Evolutionary conservation across 768 basidiomycete genomes (phyloP).

Genomic region (Infundibulicybe gibba): DNA sequence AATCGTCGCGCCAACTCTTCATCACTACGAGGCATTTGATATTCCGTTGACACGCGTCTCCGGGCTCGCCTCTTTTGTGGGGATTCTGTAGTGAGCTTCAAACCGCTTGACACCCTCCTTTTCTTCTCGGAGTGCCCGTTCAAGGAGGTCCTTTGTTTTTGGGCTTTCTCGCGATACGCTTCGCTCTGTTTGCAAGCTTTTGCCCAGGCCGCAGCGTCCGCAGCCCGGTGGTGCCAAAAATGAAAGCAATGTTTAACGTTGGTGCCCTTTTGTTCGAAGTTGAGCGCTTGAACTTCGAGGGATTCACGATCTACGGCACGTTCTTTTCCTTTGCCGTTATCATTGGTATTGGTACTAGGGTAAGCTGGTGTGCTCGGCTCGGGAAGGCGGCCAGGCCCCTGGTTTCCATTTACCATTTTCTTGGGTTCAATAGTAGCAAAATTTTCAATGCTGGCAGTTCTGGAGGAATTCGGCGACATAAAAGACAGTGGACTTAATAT

Average conservation of each 20-base stretch:
- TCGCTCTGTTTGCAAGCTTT: conserved; percentile 62
- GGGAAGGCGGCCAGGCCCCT: conserved; percentile 1
- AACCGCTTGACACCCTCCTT: conserved; percentile 22
- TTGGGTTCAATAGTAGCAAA: not conserved
- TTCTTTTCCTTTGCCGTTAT: conserved; percentile 19
- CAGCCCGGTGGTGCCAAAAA: conserved; percentile 43
- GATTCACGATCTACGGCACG: conserved; percentile 22
- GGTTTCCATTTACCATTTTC: not conserved
- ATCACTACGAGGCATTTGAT: conserved; percentile 53
- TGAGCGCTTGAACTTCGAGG: conserved; percentile 35
- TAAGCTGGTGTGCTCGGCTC: too few relatives aligned
- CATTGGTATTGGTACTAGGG: conserved; percentile 6
- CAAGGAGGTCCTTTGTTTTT: conserved; percentile 12
- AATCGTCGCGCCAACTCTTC: conserved; percentile 63
- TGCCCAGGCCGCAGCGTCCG: conserved; percentile 48
- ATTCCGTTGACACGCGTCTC: conserved; percentile 38
- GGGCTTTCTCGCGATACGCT: conserved; percentile 53
- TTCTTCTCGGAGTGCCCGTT: conserved; percentile 25
- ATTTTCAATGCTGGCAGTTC: conserved; percentile 3
- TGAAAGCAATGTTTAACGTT: conserved; percentile 39
- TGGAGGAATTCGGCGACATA: conserved; percentile 26
- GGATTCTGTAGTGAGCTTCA: conserved; percentile 12
- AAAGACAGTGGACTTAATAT: conserved; percentile 41
- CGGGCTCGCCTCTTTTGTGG: conserved; percentile 36
- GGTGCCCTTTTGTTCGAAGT: conserved; percentile 35